Evolutionary conservation across 2,329 filamentous ascomycete species (phyloP).

Genomic region (Corniculantispora saksenae): DNA sequence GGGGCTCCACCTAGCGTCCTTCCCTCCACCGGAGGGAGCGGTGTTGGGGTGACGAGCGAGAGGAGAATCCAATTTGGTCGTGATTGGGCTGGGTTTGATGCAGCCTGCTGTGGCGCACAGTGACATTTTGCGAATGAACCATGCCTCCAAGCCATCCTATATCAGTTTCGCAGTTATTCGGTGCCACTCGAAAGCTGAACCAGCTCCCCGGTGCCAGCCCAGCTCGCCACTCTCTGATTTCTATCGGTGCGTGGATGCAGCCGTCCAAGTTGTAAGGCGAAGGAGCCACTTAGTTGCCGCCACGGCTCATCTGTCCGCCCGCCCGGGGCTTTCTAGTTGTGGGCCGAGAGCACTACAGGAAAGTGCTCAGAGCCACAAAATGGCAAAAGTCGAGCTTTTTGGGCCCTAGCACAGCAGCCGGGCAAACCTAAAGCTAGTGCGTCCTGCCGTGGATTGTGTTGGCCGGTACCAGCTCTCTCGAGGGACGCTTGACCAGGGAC

Average conservation of each 20-base stretch:
- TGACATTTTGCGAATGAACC: slow-evolving; percentile 13
- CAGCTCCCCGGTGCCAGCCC: slow-evolving; percentile 17
- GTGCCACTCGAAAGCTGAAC: slow-evolving; percentile 13
- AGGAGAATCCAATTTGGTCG: neutral
- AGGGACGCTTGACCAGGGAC: neutral
- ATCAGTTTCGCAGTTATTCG: slow-evolving; percentile 5
- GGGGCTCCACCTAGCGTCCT: slow-evolving; percentile 6
- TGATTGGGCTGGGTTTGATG: neutral
- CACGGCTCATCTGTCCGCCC: slow-evolving; percentile 21
- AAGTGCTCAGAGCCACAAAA: neutral
- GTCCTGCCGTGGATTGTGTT: neutral
- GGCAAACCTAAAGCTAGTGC: neutral
- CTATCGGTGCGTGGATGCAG: slow-evolving; percentile 7
- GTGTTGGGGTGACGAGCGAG: neutral
- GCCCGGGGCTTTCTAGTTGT: slow-evolving; percentile 14
- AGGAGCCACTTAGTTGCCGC: slow-evolving; percentile 15
- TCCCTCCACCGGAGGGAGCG: slow-evolving; percentile 12
- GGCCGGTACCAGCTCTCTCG: neutral
- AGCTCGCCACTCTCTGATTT: neutral
- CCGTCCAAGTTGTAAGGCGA: neutral
- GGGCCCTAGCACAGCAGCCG: neutral
- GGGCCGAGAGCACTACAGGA: slow-evolving; percentile 2
- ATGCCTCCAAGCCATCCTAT: slow-evolving; percentile 11
- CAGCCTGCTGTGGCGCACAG: slow-evolving; percentile 11
- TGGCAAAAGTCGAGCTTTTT: neutral